A percentile compares a stretch with the other conserved stretches of the same genome.
phyloP scores from a whole-genome alignment of 768 basidiomycete genomes.

The Trametes cinnabarina region DNA sequence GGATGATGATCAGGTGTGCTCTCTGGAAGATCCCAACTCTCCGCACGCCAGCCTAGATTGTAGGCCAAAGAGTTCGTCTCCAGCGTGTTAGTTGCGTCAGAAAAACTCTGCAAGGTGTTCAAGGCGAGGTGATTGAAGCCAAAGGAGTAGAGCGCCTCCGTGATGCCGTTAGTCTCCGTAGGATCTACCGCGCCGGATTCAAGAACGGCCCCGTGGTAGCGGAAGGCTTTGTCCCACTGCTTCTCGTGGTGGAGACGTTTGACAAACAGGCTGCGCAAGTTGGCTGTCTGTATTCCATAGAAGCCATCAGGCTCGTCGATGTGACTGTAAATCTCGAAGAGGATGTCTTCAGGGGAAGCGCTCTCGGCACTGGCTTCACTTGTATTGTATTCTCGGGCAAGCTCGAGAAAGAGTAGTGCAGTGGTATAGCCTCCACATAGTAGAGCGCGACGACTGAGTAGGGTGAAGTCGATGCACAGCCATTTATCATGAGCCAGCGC shows the following conservation, averaged over 20 bases:
- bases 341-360: slow-evolving; percentile 55
- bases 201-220: slow-evolving; percentile 81
- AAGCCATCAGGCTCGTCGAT: slow-evolving; percentile 99
- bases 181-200: slow-evolving; percentile 53
- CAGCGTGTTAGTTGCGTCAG: slow-evolving; percentile 14
- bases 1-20: slow-evolving; percentile 41
- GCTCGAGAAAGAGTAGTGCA: slow-evolving; percentile 84
- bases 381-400: slow-evolving; percentile 54
- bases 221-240: slow-evolving; percentile 90
- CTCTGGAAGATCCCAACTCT: slow-evolving; percentile 91
- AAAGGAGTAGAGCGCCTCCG: slow-evolving; percentile 81
- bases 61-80: slow-evolving; percentile 46
- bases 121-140: slow-evolving; percentile 91
- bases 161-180: slow-evolving; percentile 58
- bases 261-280: slow-evolving; percentile 78
- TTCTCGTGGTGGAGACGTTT: slow-evolving; percentile 89
- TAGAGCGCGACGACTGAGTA: slow-evolving; percentile 73
- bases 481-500: slow-evolving; percentile 84
- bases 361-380: slow-evolving; percentile 28
- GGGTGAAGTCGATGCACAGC: slow-evolving; percentile 72
- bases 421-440: slow-evolving; percentile 84
- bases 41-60: slow-evolving; percentile 90
- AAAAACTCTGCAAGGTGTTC: slow-evolving; percentile 36
- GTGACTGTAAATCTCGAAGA: slow-evolving; percentile 91
- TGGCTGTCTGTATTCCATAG: slow-evolving; percentile 82